phyloP scores from a whole-genome alignment of 129 eudicot species.

The Tagetes patula region DNA sequence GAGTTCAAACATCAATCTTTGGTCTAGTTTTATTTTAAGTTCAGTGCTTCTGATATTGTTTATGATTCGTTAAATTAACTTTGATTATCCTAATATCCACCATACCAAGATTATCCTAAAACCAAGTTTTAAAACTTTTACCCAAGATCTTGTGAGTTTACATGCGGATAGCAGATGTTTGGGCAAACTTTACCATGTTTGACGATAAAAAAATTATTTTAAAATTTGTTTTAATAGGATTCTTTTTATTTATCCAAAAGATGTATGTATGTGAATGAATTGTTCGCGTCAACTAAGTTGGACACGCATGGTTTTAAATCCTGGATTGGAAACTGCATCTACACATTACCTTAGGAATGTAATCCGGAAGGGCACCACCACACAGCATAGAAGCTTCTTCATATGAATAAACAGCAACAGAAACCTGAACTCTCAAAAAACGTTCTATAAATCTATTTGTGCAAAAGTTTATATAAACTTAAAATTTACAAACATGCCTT shows the following conservation, averaged over 20 bases:
- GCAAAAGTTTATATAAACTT: neutral
- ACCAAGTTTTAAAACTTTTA: neutral
- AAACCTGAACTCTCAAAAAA: conserved; percentile 48
- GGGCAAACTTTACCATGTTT: neutral
- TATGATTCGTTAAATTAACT: neutral
- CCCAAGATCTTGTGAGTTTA: neutral
- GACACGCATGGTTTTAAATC: conserved; percentile 1
- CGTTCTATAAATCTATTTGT: neutral
- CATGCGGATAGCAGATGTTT: neutral
- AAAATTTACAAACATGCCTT: conserved; percentile 44
- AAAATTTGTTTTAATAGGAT: neutral
- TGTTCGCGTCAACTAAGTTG: neutral
- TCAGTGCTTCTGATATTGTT: too few relatives aligned
- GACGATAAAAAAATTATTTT: neutral
- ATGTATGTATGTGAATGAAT: neutral
- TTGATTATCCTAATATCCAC: neutral
- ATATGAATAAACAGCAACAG: conserved; percentile 57
- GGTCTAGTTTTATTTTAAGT: neutral
- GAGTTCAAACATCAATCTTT: neutral
- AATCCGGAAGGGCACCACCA: conserved; percentile 88
- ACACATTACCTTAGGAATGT: conserved; percentile 72
- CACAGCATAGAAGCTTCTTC: conserved; percentile 68
- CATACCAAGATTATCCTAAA: neutral
- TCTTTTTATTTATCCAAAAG: neutral
- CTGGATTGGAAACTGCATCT: neutral